A percentile compares a stretch with the other conserved stretches of the same genome.
Evolutionary conservation across 768 basidiomycete genomes (phyloP).

Genomic region (Antrodiella citrinella): DNA sequence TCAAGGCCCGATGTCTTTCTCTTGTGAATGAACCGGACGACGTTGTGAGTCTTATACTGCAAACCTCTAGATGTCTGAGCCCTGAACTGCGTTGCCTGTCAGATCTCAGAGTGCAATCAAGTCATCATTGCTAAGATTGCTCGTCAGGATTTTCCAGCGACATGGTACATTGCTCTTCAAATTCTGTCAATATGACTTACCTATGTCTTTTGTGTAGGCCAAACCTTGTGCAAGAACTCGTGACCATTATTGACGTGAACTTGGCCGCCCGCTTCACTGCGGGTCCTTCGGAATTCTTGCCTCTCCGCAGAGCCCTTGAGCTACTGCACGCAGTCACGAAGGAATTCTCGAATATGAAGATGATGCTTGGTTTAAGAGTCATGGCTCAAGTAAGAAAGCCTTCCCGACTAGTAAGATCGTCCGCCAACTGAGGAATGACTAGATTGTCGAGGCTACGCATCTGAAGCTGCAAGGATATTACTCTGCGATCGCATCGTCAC

Average conservation of each 20-base stretch:
- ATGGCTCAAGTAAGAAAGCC: slow-evolving; percentile 48
- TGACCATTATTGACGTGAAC: slow-evolving; percentile 45
- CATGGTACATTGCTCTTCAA: slow-evolving; percentile 43
- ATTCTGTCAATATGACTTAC: not conserved
- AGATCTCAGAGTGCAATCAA: slow-evolving; percentile 79
- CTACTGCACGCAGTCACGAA: slow-evolving; percentile 61
- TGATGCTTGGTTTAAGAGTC: slow-evolving; percentile 56
- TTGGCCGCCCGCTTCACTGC: slow-evolving; percentile 42
- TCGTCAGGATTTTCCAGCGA: slow-evolving; percentile 63
- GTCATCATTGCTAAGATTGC: slow-evolving; percentile 70
- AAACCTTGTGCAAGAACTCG: slow-evolving; percentile 44
- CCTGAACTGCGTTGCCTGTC: slow-evolving; percentile 6
- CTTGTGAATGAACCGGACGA: slow-evolving; percentile 77
- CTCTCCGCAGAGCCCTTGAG: slow-evolving; percentile 53
- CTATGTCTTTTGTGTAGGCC: slow-evolving; percentile 36
- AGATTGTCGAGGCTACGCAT: slow-evolving; percentile 53
- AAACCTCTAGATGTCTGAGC: slow-evolving; percentile 5
- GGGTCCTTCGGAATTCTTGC: slow-evolving; percentile 34
- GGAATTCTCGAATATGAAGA: slow-evolving; percentile 63
- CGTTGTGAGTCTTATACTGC: slow-evolving; percentile 38
- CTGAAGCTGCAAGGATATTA: slow-evolving; percentile 55
- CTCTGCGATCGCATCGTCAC: slow-evolving; percentile 37
- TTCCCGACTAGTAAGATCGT: not conserved
- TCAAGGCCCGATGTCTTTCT: slow-evolving; percentile 53
- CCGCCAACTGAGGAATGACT: slow-evolving; percentile 2